These are phyloP conservation scores for Phytopythium montanum DNA, from an alignment of 352 stramenopile species.

Conservation along the genomic window DNA sequence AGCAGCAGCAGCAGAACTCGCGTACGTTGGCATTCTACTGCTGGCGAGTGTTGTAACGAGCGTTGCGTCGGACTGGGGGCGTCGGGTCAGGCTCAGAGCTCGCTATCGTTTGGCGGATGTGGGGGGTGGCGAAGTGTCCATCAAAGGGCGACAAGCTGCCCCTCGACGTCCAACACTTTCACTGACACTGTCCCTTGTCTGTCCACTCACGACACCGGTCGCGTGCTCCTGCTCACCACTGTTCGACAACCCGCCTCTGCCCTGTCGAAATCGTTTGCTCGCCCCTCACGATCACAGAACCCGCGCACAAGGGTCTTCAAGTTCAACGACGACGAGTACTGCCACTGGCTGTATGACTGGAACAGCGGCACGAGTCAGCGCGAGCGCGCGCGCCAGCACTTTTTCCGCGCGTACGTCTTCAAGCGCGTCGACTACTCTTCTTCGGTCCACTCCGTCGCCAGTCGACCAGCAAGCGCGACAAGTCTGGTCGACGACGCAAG, in stretches of 20 bases:
- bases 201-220: neutral
- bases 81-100: neutral
- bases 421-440: slow-evolving; percentile 1
- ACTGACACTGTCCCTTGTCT: neutral
- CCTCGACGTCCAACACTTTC: neutral
- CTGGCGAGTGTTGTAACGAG: slow-evolving; percentile 13
- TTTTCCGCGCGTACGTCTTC: slow-evolving; percentile 43
- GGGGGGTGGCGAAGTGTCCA: neutral
- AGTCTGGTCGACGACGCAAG: neutral
- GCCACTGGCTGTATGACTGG: slow-evolving; percentile 58
- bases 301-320: slow-evolving; percentile 3
- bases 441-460: neutral
- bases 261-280: slow-evolving; percentile 4
- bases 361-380: slow-evolving; percentile 48
- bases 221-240: neutral
- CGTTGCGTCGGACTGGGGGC: neutral
- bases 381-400: slow-evolving; percentile 31
- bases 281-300: neutral
- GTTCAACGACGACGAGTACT: slow-evolving; percentile 33
- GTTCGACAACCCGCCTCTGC: neutral
- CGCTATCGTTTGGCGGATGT: neutral
- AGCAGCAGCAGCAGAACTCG: neutral
- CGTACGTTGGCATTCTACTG: neutral
- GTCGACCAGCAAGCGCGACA: neutral
- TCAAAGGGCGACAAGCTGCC: neutral